Conservation (phyloP, 148 eudicot species). For the Rhododendron molle region DNA sequence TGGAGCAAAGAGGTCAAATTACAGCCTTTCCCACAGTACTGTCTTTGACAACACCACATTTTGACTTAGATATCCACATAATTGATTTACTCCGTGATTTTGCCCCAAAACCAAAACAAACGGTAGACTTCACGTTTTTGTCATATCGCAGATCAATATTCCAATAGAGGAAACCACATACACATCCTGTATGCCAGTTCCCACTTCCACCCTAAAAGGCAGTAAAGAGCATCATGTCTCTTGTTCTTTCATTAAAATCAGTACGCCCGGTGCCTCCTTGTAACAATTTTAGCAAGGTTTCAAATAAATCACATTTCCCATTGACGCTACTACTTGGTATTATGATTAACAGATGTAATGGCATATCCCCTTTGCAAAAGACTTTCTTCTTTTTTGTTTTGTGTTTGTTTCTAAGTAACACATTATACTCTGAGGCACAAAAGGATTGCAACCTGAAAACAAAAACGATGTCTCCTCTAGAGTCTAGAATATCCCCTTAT, state of each 20-base stretch:
- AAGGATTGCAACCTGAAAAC: not conserved
- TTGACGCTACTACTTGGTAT: not conserved
- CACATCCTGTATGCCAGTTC: not conserved
- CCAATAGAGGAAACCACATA: not conserved
- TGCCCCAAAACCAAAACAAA: not conserved
- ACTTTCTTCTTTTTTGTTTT: not conserved
- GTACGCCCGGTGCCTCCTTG: not conserved
- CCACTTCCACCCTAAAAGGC: not conserved
- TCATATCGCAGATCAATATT: not conserved
- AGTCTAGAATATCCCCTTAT: not conserved
- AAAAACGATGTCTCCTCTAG: not conserved
- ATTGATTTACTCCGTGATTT: not conserved
- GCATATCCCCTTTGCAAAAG: not conserved
- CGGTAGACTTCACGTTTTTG: not conserved
- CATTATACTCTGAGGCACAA: not conserved
- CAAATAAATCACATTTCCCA: not conserved
- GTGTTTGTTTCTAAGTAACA: not conserved
- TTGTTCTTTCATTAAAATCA: not conserved
- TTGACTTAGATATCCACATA: not conserved
- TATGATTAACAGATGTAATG: not conserved
- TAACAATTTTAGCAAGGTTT: not conserved
- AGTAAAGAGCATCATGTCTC: not conserved
- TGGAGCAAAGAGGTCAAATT: not conserved
- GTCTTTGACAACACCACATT: not conserved
- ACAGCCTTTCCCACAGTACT: not conserved